These are phyloP conservation scores for Micractinium conductrix DNA, from an alignment of 139 green algal genomes.

Conservation along the genomic window DNA sequence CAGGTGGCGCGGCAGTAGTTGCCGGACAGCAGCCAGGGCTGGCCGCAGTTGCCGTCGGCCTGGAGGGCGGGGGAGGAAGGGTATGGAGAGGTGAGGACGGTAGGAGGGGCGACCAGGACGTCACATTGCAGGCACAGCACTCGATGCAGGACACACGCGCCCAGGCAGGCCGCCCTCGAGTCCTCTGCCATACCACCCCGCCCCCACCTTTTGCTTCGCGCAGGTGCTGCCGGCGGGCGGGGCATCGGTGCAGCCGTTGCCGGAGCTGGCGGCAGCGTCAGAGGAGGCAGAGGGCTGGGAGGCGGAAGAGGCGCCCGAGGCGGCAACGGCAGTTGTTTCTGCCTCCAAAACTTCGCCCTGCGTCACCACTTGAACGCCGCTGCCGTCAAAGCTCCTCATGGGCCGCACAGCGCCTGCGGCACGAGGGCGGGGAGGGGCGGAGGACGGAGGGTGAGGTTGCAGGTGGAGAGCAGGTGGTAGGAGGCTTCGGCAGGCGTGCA, in stretches of 20 bases:
- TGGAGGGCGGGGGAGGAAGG: not conserved
- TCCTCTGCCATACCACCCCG: too few species aligned
- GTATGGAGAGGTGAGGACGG: too few species aligned
- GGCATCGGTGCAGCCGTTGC: conserved; percentile 26
- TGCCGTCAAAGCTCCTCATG: not conserved
- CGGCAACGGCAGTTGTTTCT: not conserved
- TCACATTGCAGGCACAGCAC: not conserved
- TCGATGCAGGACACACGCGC: not conserved
- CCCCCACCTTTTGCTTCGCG: conserved; percentile 17
- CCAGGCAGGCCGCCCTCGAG: not conserved
- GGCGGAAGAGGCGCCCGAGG: too few species aligned
- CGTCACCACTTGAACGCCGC: not conserved
- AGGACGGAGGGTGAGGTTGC: not conserved
- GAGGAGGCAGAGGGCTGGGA: not conserved
- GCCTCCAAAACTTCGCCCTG: not conserved
- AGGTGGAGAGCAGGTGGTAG: too few species aligned
- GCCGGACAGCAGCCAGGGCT: conserved; percentile 13
- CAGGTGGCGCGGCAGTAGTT: conserved; percentile 9
- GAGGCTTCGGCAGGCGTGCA: too few species aligned
- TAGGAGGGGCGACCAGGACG: too few species aligned
- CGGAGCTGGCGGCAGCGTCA: not conserved
- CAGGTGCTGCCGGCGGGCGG: conserved; percentile 11
- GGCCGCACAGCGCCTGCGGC: conserved; percentile 17
- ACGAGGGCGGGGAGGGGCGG: not conserved
- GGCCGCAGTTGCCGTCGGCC: conserved; percentile 4